phyloP scores from a whole-genome alignment of 306 rosid species.

The Styphnolobium japonicum region DNA sequence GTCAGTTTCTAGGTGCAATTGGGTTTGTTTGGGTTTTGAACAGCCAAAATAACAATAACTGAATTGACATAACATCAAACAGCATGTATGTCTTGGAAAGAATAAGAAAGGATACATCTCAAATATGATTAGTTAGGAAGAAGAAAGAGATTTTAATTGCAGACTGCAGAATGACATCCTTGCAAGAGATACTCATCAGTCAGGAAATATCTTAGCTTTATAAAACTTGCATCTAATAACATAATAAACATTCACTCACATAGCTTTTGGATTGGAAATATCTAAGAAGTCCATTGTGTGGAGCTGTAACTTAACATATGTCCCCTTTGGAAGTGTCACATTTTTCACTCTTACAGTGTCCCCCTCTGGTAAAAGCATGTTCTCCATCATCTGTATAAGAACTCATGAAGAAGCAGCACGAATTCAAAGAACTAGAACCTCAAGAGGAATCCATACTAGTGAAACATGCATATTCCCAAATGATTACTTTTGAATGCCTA shows the following conservation, averaged over 20 bases:
- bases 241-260: slow-evolving; percentile 59
- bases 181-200: background rate
- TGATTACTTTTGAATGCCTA: slow-evolving; percentile 39
- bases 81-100: background rate
- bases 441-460: background rate
- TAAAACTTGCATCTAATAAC: background rate
- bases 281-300: slow-evolving; percentile 94
- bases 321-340: slow-evolving; percentile 95
- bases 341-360: slow-evolving; percentile 80
- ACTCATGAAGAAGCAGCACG: slow-evolving; percentile 7
- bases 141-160: background rate
- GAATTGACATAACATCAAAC: background rate
- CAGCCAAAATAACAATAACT: background rate
- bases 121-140: background rate
- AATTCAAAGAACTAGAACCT: slow-evolving; percentile 2
- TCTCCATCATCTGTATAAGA: slow-evolving; percentile 87
- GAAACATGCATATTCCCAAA: slow-evolving; percentile 18
- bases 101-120: background rate
- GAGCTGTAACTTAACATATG: slow-evolving; percentile 94
- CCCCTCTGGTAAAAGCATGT: slow-evolving; percentile 97
- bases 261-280: slow-evolving; percentile 97
- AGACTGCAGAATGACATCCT: slow-evolving; percentile 18
- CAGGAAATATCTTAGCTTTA: background rate
- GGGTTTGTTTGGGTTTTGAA: background rate
- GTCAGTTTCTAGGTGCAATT: background rate